Base-by-base conservation (phyloP, 371 early-diverging fungal species). In the Rhizopus sp. region DNA sequence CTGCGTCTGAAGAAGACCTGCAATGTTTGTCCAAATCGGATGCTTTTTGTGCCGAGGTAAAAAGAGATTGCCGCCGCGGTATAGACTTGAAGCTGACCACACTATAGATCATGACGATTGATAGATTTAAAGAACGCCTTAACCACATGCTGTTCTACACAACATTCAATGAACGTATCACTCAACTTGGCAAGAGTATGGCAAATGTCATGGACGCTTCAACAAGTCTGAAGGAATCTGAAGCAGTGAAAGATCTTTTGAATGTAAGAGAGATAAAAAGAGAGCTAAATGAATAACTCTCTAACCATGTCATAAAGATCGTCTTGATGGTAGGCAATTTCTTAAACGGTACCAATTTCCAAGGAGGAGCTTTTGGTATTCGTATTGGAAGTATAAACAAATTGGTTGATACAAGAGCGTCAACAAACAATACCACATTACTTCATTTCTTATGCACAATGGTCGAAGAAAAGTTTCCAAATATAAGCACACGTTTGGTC, bases 311-410 rank as follows among this genome's bases (percentile, higher is more conserved):
- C 3, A 5, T 5, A 8, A 78, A 92, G 83, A 67, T 95, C 35
- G 87, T 96, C 17, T 72, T 96, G 53, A 83, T 91, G 55, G 72
- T 95, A 2, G 95, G 97, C 41, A 96, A 96, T 73, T 95, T 86
- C 64, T 91, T 96, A 87, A 96, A 96, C 68, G 91, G 92, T 8
- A 81, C 88, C 0, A 86, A 87, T 3, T 89, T 92, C 73, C 89
- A 91, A 57, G 96, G 97, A 42, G 90, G 92, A 5, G 94, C 94
- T 0, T 93, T 89, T 78, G 97, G 96, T 45, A 93, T 95, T 68
- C 88, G 87, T 60, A 92, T 95, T 59, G 81, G 85, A 7, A 93
- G 91, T 70, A 84, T 96, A 44, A 92, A 92, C 64, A 91, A 89
- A 80, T 68, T 94, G 56, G 89, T 89, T 35, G 95, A 94, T 63